Conservation (phyloP, 768 basidiomycete species). For the Lactarius indigo region DNA sequence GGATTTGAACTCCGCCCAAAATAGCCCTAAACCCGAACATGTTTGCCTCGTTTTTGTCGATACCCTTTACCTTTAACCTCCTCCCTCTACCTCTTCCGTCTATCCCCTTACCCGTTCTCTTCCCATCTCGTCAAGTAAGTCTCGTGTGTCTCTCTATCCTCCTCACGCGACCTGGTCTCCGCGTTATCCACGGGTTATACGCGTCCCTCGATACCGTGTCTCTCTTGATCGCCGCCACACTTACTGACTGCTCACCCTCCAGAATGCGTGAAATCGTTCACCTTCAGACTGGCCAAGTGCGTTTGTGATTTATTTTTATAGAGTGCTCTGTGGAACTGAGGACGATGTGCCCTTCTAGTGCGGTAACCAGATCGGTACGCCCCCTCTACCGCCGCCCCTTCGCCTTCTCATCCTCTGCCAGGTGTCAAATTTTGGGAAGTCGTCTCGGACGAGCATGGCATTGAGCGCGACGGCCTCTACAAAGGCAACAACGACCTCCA, state of each 20-base stretch:
- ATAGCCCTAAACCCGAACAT: slow-evolving; percentile 24
- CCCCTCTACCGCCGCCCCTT: background rate
- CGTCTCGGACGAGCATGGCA: slow-evolving; percentile 97
- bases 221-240: slow-evolving; percentile 5
- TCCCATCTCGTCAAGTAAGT: slow-evolving; percentile 24
- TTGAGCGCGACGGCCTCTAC: slow-evolving; percentile 90
- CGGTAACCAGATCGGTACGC: slow-evolving; percentile 98
- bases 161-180: background rate
- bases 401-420: slow-evolving; percentile 31
- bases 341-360: slow-evolving; percentile 52
- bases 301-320: slow-evolving; percentile 26
- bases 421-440: slow-evolving; percentile 98
- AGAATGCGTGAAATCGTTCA: slow-evolving; percentile 99
- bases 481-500: slow-evolving; percentile 93
- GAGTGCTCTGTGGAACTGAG: slow-evolving; percentile 24
- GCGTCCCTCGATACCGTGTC: slow-evolving; percentile 9
- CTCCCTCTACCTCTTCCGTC: slow-evolving; percentile 19
- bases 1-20: slow-evolving; percentile 22
- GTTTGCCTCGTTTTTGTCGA: slow-evolving; percentile 23
- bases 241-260: slow-evolving; percentile 21
- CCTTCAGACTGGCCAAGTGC: slow-evolving; percentile 96
- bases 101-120: slow-evolving; percentile 20
- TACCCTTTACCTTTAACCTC: slow-evolving; percentile 22
- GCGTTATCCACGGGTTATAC: background rate
- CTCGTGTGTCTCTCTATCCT: background rate